Evolutionary conservation across 495 filamentous ascomycete genomes (phyloP).

Genomic region (Neurospora sp.): DNA sequence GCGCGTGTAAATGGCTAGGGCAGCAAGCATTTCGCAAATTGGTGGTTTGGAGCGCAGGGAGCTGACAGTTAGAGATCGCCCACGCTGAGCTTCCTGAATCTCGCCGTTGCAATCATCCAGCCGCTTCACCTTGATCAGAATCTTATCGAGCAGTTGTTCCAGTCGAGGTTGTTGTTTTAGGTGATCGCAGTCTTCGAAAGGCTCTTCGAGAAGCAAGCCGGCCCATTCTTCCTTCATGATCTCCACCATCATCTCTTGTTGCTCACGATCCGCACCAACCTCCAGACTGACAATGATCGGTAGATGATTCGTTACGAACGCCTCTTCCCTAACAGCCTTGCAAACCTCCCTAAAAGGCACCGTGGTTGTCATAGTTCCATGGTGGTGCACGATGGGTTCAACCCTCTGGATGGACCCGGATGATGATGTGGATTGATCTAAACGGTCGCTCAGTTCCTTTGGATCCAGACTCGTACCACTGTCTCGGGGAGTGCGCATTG

Average conservation of each 20-base stretch:
- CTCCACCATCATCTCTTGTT: slow-evolving; percentile 83
- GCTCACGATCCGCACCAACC: slow-evolving; percentile 68
- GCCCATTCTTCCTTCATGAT: slow-evolving; percentile 86
- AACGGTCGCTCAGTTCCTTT: slow-evolving; percentile 12
- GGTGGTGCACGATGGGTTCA: slow-evolving; percentile 21
- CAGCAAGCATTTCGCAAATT: slow-evolving; percentile 59
- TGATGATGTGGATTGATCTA: slow-evolving; percentile 15
- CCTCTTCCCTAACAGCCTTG: slow-evolving; percentile 64
- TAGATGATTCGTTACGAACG: slow-evolving; percentile 60
- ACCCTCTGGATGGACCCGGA: slow-evolving; percentile 14
- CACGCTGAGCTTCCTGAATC: slow-evolving; percentile 11
- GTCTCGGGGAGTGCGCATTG: slow-evolving; percentile 6
- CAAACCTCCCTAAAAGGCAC: slow-evolving; percentile 83
- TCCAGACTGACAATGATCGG: slow-evolving; percentile 87
- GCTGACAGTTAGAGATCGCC: slow-evolving; percentile 15
- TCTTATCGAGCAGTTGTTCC: slow-evolving; percentile 63
- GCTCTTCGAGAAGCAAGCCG: slow-evolving; percentile 55
- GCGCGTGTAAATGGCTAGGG: slow-evolving; percentile 74
- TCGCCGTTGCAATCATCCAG: slow-evolving; percentile 32
- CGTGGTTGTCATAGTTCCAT: slow-evolving; percentile 73
- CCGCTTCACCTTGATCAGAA: slow-evolving; percentile 84
- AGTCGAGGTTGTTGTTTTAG: slow-evolving; percentile 56
- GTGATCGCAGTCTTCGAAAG: slow-evolving; percentile 30
- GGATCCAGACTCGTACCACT: slow-evolving; percentile 17
- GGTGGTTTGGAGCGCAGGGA: slow-evolving; percentile 36